Evolutionary conservation across 176 grass and related monocot genomes (phyloP), one percentile per base, ranked within the genome.

Genomic region (Musa schizocarpa): DNA sequence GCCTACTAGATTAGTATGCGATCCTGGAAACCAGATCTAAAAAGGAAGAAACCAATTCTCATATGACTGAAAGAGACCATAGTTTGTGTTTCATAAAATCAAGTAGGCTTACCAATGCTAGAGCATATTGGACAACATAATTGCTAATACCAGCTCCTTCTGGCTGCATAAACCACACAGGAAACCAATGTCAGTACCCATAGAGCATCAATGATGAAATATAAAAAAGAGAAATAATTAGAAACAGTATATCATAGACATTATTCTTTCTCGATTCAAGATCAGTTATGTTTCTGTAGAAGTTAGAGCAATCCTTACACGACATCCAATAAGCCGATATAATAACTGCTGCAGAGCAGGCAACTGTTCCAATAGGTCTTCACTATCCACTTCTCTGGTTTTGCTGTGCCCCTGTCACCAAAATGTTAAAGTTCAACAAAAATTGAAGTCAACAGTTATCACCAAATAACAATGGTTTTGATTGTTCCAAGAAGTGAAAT

Each of bases 291-390:
- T 51, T 71, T 52, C 14, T 52, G 12, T 68, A 13, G 6, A 24
- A 14, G 27, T 58, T 57, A 2, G 23, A 55, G 69, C 78, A 59
- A 81, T 69, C 86, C 57, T 87, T 82, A 96, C 92, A 85, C 34
- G 87, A 68, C 92, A 96, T 54, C 83, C 93, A 65, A 96, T 84
- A 87, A 96, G 93, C 68, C 89, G 85, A 81, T 96, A 96, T 49
- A 96, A 84, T 63, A 96, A 84, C 78, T 96, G 90, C 71, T 96
- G 93, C 62, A 96, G 82, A 52, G 85, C 85, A 57, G 93, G 90
- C 82, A 97, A 80, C 23, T 97, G 93, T 74, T 92, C 93, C 85
- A 97, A 73, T 72, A 97, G 83, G 16, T 90, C 90, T 62, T 81
- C 83, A 78, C 81, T 81, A 77, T 88, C 88, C 75, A 97, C 68